phyloP scores from a whole-genome alignment of 78 protist species.

The Dictyostelium discoideum region DNA sequence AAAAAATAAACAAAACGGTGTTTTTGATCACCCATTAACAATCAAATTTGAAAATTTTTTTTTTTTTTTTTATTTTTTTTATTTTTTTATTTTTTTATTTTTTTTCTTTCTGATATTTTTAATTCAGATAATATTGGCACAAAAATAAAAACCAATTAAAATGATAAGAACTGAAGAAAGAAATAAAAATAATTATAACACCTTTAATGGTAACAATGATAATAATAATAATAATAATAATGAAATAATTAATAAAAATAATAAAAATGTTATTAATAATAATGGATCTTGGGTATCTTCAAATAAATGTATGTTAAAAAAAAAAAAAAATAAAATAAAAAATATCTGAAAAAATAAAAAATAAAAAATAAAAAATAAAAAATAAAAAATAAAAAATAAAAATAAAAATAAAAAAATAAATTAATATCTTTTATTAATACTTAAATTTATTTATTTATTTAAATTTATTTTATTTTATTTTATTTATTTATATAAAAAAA shows the following conservation, averaged over 20 bases:
- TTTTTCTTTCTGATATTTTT: neutral
- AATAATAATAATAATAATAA: neutral
- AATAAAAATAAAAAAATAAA: no score
- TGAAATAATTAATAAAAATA: neutral
- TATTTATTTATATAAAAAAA: neutral
- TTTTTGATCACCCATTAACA: neutral
- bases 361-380: neutral
- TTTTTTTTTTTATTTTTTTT: no score
- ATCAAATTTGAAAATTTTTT: no score
- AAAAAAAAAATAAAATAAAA: neutral
- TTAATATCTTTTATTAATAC: no score
- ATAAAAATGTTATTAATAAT: neutral
- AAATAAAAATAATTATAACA: neutral
- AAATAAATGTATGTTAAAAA: constrained; percentile 40
- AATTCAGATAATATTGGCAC: neutral
- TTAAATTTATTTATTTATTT: neutral
- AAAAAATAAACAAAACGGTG: neutral
- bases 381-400: no score
- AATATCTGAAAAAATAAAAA: neutral
- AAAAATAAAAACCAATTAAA: neutral
- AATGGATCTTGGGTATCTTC: constrained; percentile 20
- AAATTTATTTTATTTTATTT: neutral
- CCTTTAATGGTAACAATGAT: neutral
- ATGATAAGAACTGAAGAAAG: neutral
- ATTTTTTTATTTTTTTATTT: no score